Conservation (phyloP, 163 green algal genomes). For the Scenedesmus sp. region DNA sequence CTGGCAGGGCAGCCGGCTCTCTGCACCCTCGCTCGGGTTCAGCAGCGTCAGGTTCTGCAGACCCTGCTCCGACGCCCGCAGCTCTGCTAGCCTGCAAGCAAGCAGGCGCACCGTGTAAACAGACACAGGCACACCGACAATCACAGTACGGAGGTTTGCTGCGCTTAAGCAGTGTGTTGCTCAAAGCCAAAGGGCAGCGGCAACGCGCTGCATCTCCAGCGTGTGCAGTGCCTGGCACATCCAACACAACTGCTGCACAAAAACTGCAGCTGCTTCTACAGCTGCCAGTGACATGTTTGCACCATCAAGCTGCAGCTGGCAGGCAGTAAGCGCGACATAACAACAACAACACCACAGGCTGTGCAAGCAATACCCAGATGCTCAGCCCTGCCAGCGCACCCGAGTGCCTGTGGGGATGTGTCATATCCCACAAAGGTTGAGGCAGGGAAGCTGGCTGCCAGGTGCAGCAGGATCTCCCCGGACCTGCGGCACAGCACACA, state of each 20-base stretch:
- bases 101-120: background rate
- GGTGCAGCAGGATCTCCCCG: conserved; percentile 29
- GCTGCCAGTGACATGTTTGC: no score
- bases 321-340: no score
- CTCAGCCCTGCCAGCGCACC: background rate
- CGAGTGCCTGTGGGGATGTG: background rate
- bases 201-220: no score
- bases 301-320: no score
- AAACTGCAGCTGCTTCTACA: no score
- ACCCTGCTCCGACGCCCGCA: background rate
- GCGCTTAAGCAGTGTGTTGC: background rate
- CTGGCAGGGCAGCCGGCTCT: conserved; percentile 6
- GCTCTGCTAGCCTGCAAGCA: background rate
- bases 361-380: background rate
- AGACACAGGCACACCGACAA: background rate
- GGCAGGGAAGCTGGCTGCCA: conserved; percentile 22
- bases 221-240: no score
- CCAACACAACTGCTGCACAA: no score
- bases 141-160: no score
- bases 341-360: background rate
- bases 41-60: conserved; percentile 3
- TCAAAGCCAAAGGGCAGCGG: background rate
- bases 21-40: background rate
- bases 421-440: conserved; percentile 31
- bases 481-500: conserved; percentile 8